Percentiles rank a stretch among this genome's conserved stretches.
Evolutionary conservation across 2,329 filamentous ascomycete genomes (phyloP).

Genomic region (Graphilbum ipis-grandicollis): DNA sequence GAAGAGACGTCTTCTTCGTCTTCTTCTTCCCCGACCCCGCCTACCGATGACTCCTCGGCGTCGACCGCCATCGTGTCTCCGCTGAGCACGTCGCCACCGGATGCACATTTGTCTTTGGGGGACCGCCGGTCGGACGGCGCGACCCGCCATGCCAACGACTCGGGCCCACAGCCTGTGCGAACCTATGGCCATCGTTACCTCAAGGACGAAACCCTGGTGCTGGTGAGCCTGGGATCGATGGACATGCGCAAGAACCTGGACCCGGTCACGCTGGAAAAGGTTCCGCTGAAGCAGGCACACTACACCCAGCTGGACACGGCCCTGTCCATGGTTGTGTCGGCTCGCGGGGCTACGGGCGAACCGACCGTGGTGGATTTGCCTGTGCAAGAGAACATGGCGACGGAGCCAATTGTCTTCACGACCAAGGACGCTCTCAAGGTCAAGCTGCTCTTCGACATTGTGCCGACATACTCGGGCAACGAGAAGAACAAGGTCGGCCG

Average conservation of each 20-base stretch:
- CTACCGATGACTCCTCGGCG: not conserved
- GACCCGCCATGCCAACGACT: not conserved
- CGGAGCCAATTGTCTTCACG: constrained; percentile 83
- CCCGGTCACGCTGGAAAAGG: constrained; percentile 72
- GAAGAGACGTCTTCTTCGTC: constrained; percentile 9
- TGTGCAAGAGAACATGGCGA: constrained; percentile 83
- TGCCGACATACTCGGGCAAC: constrained; percentile 86
- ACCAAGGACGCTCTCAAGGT: constrained; percentile 63
- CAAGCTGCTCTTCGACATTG: constrained; percentile 82
- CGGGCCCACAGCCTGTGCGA: constrained; percentile 55
- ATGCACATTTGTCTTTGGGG: constrained; percentile 39
- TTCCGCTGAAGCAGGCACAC: constrained; percentile 76
- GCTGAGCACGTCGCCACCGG: constrained; percentile 23
- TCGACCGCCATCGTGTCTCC: not conserved
- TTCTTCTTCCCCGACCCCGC: not conserved
- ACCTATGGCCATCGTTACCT: constrained; percentile 93
- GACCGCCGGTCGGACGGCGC: constrained; percentile 35
- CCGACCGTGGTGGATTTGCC: constrained; percentile 81
- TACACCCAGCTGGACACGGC: constrained; percentile 89
- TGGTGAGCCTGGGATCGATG: constrained; percentile 90
- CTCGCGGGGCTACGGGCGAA: constrained; percentile 70
- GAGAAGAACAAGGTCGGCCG: constrained; percentile 79
- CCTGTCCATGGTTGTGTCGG: constrained; percentile 77
- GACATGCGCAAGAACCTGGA: constrained; percentile 70
- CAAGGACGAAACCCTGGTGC: constrained; percentile 70